These are phyloP conservation scores for Phialocephala sp. DNA, from an alignment of 2,329 filamentous ascomycete genomes.

Conservation along the genomic window DNA sequence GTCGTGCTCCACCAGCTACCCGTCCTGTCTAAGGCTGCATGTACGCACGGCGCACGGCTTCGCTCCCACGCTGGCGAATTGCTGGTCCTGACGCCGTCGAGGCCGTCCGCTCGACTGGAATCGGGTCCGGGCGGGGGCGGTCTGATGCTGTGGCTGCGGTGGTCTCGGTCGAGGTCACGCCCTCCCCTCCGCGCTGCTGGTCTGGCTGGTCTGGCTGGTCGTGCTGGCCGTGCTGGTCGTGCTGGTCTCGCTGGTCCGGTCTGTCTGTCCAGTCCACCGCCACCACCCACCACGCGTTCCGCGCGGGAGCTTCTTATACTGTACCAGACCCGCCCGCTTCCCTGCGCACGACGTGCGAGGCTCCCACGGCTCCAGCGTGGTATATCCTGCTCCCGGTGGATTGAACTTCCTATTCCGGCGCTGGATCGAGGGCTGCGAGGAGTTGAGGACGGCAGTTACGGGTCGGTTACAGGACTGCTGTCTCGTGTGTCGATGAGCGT, in stretches of 20 bases:
- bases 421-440: neutral
- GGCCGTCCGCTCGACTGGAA: no score
- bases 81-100: no score
- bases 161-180: neutral
- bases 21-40: neutral
- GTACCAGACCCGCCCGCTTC: no score
- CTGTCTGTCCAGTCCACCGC: neutral
- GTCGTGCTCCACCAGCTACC: neutral
- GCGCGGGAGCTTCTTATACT: conserved; percentile 1
- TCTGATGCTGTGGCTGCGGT: no score
- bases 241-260: neutral
- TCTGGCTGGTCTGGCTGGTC: neutral
- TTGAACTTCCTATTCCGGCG: conserved; percentile 29
- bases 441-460: conserved; percentile 21
- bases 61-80: neutral
- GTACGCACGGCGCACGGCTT: conserved; percentile 5
- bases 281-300: neutral
- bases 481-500: neutral
- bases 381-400: no score
- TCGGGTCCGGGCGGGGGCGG: no score
- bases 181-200: neutral
- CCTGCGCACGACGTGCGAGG: no score
- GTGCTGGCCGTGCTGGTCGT: no score
- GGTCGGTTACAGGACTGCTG: conserved; percentile 15
- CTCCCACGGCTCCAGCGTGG: no score